Evolutionary conservation across 2,329 filamentous ascomycete species (phyloP).

Genomic region (Penicillium sp.): DNA sequence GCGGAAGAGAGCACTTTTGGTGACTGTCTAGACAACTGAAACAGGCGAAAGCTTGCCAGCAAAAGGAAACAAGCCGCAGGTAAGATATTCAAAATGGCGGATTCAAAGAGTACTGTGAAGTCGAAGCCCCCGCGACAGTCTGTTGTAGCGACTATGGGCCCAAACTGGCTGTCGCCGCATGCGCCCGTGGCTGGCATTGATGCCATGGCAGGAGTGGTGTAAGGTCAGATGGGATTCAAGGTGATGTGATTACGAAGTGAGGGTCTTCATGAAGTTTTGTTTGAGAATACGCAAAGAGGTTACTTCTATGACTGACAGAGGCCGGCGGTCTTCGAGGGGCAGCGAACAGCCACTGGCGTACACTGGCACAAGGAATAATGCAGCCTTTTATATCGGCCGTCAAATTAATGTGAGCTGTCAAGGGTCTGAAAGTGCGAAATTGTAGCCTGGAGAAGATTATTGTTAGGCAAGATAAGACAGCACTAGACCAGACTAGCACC

Average conservation of each 20-base stretch:
- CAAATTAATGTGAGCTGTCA: too few species aligned
- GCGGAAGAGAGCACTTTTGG: slow-evolving; percentile 12
- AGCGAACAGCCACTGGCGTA: neutral
- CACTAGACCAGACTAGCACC: neutral
- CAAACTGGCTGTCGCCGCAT: slow-evolving; percentile 11
- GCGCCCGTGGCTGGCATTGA: neutral
- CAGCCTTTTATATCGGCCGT: too few species aligned
- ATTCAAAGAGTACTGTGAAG: slow-evolving; percentile 17
- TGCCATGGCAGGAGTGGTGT: neutral
- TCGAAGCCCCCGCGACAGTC: slow-evolving; percentile 19
- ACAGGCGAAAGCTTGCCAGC: slow-evolving; percentile 11
- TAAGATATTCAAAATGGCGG: slow-evolving; percentile 12
- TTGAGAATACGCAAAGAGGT: neutral
- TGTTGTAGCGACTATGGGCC: slow-evolving; percentile 3
- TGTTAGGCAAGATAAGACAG: neutral
- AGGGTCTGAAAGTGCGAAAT: neutral
- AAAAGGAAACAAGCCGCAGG: slow-evolving; percentile 9
- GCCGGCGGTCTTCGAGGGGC: neutral
- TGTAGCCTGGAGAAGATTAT: neutral
- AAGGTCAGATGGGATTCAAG: neutral
- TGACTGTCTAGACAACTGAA: slow-evolving; percentile 9
- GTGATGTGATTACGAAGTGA: neutral
- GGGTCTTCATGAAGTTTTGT: neutral
- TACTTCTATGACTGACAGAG: neutral
- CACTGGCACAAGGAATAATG: neutral